Conservation (phyloP, 371 early-diverging fungal genomes). For the Apophysomyces variabilis region DNA sequence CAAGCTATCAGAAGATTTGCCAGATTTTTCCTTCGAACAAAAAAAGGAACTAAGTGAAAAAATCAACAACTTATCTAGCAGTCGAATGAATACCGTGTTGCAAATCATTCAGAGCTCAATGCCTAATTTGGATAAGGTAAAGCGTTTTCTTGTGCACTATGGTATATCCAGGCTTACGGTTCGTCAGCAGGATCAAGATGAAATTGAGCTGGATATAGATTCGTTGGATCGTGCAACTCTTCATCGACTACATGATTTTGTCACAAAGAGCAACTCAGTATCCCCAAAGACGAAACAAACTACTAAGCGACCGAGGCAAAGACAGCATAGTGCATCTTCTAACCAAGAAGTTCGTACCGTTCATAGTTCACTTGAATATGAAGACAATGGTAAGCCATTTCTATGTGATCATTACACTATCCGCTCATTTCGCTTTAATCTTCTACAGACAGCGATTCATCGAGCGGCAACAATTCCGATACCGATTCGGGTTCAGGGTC, state of each 20-base stretch:
- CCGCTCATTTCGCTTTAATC: not conserved
- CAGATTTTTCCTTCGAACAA: constrained; percentile 57
- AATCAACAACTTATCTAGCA: constrained; percentile 82
- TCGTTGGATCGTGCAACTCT: constrained; percentile 84
- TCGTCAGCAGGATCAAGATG: constrained; percentile 73
- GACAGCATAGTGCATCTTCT: not conserved
- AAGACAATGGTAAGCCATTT: not conserved
- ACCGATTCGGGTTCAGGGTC: not conserved
- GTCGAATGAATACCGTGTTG: constrained; percentile 79
- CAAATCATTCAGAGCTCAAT: constrained; percentile 86
- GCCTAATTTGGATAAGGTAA: constrained; percentile 76
- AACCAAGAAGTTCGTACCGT: constrained; percentile 29
- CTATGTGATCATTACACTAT: not conserved
- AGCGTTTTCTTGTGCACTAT: constrained; percentile 15
- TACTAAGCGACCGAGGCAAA: not conserved
- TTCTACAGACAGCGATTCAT: not conserved
- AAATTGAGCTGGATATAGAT: constrained; percentile 96
- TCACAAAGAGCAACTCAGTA: constrained; percentile 59
- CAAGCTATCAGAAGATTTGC: not conserved
- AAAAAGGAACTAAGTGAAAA: constrained; percentile 87
- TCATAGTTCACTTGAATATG: constrained; percentile 8
- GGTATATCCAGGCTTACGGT: constrained; percentile 1
- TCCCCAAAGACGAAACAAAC: constrained; percentile 21
- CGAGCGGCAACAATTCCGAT: not conserved
- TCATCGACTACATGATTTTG: constrained; percentile 86